Conservation (phyloP, 2,329 filamentous ascomycete species). For the Hypoxylon sp. region DNA sequence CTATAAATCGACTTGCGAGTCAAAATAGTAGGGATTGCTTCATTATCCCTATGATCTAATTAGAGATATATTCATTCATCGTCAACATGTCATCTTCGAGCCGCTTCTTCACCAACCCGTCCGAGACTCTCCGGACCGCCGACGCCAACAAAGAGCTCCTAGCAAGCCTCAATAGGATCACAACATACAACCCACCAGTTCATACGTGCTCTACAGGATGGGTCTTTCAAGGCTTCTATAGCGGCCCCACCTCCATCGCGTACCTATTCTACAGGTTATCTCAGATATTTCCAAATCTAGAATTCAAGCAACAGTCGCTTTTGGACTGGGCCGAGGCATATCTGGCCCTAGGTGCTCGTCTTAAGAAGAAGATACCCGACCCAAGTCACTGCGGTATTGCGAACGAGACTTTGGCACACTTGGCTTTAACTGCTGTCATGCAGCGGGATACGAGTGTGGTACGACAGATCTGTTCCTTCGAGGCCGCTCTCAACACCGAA, state of each 20-base stretch:
- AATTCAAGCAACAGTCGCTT: slow-evolving; percentile 60
- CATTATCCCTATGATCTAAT: background rate
- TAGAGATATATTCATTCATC: background rate
- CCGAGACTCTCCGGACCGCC: slow-evolving; percentile 20
- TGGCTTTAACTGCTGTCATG: slow-evolving; percentile 63
- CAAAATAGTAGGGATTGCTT: background rate
- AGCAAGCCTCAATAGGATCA: slow-evolving; percentile 47
- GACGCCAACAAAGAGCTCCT: slow-evolving; percentile 45
- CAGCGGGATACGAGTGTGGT: slow-evolving; percentile 58
- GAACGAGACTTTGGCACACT: slow-evolving; percentile 64
- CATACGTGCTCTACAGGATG: slow-evolving; percentile 52
- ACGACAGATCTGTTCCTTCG: slow-evolving; percentile 59
- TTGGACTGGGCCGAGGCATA: slow-evolving; percentile 65
- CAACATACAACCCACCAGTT: slow-evolving; percentile 44
- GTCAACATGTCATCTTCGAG: slow-evolving; percentile 31
- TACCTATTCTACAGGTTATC: slow-evolving; percentile 69
- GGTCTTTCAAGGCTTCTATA: slow-evolving; percentile 64
- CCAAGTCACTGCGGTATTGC: slow-evolving; percentile 64
- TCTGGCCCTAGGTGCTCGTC: slow-evolving; percentile 58
- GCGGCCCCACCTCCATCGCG: slow-evolving; percentile 69
- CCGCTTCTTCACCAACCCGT: slow-evolving; percentile 45
- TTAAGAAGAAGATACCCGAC: slow-evolving; percentile 55
- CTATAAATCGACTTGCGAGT: background rate
- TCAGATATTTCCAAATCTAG: slow-evolving; percentile 59
- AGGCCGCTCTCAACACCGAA: slow-evolving; percentile 61